A percentile compares a stretch with the other conserved stretches of the same genome.
These are phyloP conservation scores for Xanthoconium separans DNA, from an alignment of 1,284 basidiomycete species.

Conservation along the genomic window DNA sequence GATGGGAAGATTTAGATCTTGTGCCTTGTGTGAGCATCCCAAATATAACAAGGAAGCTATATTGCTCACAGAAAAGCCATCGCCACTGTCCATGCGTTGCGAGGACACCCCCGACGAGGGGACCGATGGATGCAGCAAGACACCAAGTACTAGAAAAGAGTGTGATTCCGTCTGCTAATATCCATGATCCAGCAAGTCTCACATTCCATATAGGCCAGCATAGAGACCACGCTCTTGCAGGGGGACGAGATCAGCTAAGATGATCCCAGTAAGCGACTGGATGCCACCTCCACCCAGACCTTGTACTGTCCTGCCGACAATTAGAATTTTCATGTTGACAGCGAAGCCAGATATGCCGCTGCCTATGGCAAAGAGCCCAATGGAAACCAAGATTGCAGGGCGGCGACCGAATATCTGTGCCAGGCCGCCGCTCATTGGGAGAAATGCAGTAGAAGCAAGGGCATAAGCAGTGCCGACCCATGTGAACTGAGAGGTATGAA, in stretches of 20 bases:
- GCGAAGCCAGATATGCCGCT: no score
- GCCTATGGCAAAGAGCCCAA: no score
- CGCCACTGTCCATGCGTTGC: constrained; percentile 38
- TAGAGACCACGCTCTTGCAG: constrained; percentile 1
- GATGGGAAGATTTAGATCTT: constrained; percentile 21
- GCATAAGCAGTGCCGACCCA: no score
- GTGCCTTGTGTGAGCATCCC: background rate
- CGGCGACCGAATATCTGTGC: no score
- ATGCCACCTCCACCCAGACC: no score
- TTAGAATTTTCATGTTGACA: no score
- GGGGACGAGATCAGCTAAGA: constrained; percentile 1
- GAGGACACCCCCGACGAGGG: constrained; percentile 39
- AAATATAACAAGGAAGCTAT: background rate
- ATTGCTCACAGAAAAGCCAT: constrained; percentile 39
- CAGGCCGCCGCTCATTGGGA: no score
- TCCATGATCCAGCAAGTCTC: background rate
- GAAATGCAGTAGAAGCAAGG: no score
- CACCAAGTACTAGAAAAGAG: constrained; percentile 9
- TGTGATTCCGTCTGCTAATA: background rate
- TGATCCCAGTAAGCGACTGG: background rate
- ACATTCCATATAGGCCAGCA: background rate
- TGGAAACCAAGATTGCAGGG: no score
- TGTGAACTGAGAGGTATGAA: no score
- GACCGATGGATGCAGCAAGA: constrained; percentile 26
- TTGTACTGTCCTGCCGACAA: no score